phyloP scores from a whole-genome alignment of 371 early-diverging fungal species.

The Umbelopsis sp. region DNA sequence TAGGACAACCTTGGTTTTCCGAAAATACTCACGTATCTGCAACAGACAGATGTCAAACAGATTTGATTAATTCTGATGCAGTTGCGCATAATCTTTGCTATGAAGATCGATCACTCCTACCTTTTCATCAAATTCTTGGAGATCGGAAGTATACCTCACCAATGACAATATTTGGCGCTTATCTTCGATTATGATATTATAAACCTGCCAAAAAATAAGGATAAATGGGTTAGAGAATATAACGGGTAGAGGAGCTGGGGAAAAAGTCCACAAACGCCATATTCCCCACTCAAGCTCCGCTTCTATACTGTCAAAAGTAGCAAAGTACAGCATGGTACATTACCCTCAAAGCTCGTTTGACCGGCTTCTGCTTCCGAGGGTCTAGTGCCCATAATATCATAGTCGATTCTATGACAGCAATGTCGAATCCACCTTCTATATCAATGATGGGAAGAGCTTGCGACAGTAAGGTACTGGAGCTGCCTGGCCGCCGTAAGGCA shows the following conservation, averaged over 20 bases:
- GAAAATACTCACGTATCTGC: slow-evolving; percentile 17
- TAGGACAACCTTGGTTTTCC: slow-evolving; percentile 19
- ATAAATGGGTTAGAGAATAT: background rate
- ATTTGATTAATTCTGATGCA: no score
- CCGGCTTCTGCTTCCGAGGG: slow-evolving; percentile 26
- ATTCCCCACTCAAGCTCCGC: background rate
- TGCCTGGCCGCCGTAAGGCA: background rate
- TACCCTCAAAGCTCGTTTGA: slow-evolving; percentile 34
- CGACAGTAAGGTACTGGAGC: background rate
- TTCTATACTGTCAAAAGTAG: slow-evolving; percentile 16
- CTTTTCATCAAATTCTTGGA: slow-evolving; percentile 63
- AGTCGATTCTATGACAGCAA: slow-evolving; percentile 39
- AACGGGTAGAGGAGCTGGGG: background rate
- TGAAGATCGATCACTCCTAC: slow-evolving; percentile 26
- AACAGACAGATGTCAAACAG: background rate
- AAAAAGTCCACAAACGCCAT: background rate
- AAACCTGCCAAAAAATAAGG: slow-evolving; percentile 38
- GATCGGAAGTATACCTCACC: slow-evolving; percentile 61
- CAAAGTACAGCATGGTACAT: slow-evolving; percentile 21
- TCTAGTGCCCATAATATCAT: slow-evolving; percentile 33
- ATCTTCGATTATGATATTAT: slow-evolving; percentile 59
- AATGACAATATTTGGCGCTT: slow-evolving; percentile 47
- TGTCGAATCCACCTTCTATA: slow-evolving; percentile 25
- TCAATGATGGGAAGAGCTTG: background rate
- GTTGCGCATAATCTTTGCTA: background rate